These are phyloP conservation scores for Saprolegnia parasitica DNA, from an alignment of 352 stramenopile genomes.

Conservation along the genomic window DNA sequence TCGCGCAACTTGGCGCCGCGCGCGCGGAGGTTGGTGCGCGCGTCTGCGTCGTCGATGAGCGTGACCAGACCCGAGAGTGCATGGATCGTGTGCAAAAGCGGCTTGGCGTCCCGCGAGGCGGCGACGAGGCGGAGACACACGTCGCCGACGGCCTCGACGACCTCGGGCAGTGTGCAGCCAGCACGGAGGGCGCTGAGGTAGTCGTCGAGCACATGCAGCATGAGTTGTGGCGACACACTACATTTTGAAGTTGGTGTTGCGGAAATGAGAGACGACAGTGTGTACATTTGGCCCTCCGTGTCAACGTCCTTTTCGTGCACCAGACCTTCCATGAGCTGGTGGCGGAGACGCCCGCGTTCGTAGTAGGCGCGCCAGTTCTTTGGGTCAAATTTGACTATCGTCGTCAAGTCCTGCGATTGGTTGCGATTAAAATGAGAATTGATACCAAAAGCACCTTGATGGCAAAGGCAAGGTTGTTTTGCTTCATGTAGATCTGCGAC, in stretches of 20 bases:
- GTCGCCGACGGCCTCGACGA: conserved; percentile 70
- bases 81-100: conserved; percentile 57
- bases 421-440: neutral
- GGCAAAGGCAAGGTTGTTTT: conserved; percentile 41
- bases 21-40: conserved; percentile 33
- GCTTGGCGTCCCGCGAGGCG: conserved; percentile 53
- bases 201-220: conserved; percentile 42
- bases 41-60: conserved; percentile 40
- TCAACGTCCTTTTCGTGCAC: conserved; percentile 1
- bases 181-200: conserved; percentile 68
- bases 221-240: conserved; percentile 19
- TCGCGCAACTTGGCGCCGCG: conserved; percentile 22
- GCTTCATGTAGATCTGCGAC: conserved; percentile 56
- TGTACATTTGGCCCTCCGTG: conserved; percentile 10
- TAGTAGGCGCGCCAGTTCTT: conserved; percentile 77
- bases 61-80: conserved; percentile 57
- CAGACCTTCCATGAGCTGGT: conserved; percentile 55
- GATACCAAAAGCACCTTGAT: conserved; percentile 29
- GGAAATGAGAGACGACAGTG: neutral
- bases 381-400: conserved; percentile 50
- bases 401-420: conserved; percentile 50
- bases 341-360: conserved; percentile 61
- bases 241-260: neutral
- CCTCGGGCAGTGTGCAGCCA: conserved; percentile 63
- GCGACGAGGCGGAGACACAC: conserved; percentile 60